These are phyloP conservation scores for Anthracocystis setariae DNA, from an alignment of 1,284 basidiomycete species.

Conservation along the genomic window DNA sequence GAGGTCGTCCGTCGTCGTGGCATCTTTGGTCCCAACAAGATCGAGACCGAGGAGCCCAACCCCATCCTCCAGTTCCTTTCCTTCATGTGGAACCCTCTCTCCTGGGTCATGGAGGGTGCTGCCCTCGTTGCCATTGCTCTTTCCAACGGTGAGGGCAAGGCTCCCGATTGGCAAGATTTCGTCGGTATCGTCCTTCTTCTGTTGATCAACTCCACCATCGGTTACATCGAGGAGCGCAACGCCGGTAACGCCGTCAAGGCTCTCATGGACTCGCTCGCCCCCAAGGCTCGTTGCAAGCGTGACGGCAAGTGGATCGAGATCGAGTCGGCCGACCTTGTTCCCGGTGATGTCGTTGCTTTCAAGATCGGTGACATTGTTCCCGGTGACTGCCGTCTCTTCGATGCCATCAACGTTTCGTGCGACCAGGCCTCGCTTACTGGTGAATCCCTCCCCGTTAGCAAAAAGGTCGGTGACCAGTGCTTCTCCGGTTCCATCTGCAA, in stretches of 20 bases:
- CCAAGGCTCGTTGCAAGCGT: slow-evolving; percentile 80
- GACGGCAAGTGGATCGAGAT: slow-evolving; percentile 72
- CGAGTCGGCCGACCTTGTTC: slow-evolving; percentile 84
- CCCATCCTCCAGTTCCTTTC: slow-evolving; percentile 70
- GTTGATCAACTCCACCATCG: slow-evolving; percentile 93
- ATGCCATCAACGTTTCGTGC: slow-evolving; percentile 79
- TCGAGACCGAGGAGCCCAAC: slow-evolving; percentile 78
- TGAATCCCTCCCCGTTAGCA: slow-evolving; percentile 92
- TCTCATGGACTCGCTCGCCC: slow-evolving; percentile 97
- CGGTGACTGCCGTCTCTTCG: slow-evolving; percentile 79
- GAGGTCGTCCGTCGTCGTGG: slow-evolving; percentile 88
- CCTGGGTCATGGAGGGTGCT: slow-evolving; percentile 98
- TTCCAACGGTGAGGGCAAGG: slow-evolving; percentile 85
- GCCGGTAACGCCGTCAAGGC: slow-evolving; percentile 99
- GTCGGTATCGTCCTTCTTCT: slow-evolving; percentile 92
- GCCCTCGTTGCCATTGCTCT: slow-evolving; percentile 95
- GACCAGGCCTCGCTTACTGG: slow-evolving; percentile 99
- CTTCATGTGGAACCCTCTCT: slow-evolving; percentile 63
- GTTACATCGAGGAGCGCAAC: slow-evolving; percentile 97
- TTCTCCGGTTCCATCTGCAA: slow-evolving; percentile 80
- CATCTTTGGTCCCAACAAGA: slow-evolving; percentile 95
- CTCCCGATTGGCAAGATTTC: slow-evolving; percentile 98
- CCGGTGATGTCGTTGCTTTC: slow-evolving; percentile 87
- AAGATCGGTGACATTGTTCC: slow-evolving; percentile 89
- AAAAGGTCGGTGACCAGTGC: slow-evolving; percentile 71